Base-by-base conservation (phyloP, 2,329 filamentous ascomycete species). In the Acrocalymma vagum region DNA sequence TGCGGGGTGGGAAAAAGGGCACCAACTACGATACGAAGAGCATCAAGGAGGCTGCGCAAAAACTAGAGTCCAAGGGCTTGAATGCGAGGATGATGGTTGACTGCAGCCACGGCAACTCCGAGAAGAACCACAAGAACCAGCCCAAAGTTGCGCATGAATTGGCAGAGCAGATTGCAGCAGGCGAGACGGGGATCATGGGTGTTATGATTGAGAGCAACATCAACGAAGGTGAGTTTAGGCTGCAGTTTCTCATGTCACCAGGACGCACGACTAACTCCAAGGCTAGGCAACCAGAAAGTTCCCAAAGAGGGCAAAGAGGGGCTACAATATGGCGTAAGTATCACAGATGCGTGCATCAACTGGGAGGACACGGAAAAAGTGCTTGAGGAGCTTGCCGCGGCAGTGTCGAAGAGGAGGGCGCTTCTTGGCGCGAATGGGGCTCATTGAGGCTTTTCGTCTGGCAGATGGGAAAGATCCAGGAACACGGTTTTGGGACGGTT, bases 161-260 rank as follows among this genome's bases (percentile, higher is more conserved):
- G 42, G 91, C 89, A 2, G 85, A 88, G 63, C 94, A 99, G 75
- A 88, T 99, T 45, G 80, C 86, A 38, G 83, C 81, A 42, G 94
- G 94, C 23, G 93, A 97, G 76, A 81, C 81, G 3, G 87, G 79
- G 32, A 94, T 99, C 64, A 93, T 96, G 84, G 94, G 94, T 62
- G 90, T 97, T 45, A 99, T 99, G 94, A 95, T 99, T 63, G 94
- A 99, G 78, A 95, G 89, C 72, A 89, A 97, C 72, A 95, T 97
- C 74, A 87, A 93, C 62, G 93, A 96, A 76, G 92, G 88, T 87
- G 70, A 62, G 78, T 66, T n/a, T 9, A 27, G n/a, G n/a, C n/a
- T n/a, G n/a, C n/a, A n/a, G 39, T 10, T 15, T 18, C 21, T n/a
- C 9, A 23, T 25, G 14, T 14, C 24, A 15, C 22, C 42, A 10